phyloP scores from a whole-genome alignment of 2,329 filamentous ascomycete species.

The Basipetospora sp. region DNA sequence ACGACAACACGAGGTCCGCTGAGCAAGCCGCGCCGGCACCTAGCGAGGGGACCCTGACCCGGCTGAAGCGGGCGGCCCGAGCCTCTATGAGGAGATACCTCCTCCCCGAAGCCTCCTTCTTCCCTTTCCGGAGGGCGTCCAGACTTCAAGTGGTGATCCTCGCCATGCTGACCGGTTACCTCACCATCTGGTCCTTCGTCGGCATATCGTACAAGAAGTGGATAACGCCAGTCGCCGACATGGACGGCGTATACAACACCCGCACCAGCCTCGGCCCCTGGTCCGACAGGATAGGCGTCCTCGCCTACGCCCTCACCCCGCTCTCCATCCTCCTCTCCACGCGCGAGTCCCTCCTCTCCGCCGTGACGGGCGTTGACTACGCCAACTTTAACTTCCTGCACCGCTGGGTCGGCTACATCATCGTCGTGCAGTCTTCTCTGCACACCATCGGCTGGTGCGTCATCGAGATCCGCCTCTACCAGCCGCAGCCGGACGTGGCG shows the following conservation, averaged over 20 bases:
- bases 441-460: constrained; percentile 61
- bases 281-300: constrained; percentile 51
- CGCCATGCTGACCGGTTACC: constrained; percentile 41
- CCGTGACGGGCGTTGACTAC: constrained; percentile 59
- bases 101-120: constrained; percentile 44
- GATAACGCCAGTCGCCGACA: constrained; percentile 51
- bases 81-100: constrained; percentile 35
- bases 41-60: constrained; percentile 11
- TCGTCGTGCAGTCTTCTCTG: constrained; percentile 50
- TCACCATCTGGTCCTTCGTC: constrained; percentile 53
- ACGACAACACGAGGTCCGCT: constrained; percentile 9
- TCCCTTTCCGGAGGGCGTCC: constrained; percentile 50
- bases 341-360: constrained; percentile 54
- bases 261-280: constrained; percentile 52
- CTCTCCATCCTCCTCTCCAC: constrained; percentile 52
- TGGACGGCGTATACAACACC: constrained; percentile 43
- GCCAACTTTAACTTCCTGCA: constrained; percentile 67
- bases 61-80: constrained; percentile 23
- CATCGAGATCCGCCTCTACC: constrained; percentile 51
- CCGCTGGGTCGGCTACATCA: constrained; percentile 61
- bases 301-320: constrained; percentile 62
- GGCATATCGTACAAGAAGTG: constrained; percentile 55
- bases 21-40: constrained; percentile 12
- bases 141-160: constrained; percentile 53
- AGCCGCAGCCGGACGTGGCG: constrained; percentile 51